These are phyloP conservation scores for Viridothelium virens DNA, from an alignment of 495 filamentous ascomycete genomes.

Conservation along the genomic window DNA sequence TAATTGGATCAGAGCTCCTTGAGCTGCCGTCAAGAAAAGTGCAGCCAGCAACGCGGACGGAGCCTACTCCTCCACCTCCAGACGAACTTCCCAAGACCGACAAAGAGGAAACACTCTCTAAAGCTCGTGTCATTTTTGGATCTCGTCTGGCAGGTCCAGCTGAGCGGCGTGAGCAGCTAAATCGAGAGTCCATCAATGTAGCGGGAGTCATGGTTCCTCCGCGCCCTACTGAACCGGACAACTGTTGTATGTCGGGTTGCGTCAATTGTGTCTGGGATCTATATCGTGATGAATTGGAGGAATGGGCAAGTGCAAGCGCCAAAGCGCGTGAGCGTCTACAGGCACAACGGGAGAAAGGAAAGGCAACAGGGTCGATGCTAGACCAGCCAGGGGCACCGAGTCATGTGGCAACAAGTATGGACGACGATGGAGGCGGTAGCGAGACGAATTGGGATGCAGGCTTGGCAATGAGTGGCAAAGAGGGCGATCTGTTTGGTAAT, in stretches of 20 bases:
- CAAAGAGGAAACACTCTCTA: constrained; percentile 32
- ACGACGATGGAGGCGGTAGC: constrained; percentile 74
- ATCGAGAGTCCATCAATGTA: constrained; percentile 51
- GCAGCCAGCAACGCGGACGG: constrained; percentile 34
- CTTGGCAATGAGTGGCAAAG: constrained; percentile 28
- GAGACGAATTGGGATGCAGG: constrained; percentile 56
- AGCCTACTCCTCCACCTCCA: constrained; percentile 34
- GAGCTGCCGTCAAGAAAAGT: constrained; percentile 16
- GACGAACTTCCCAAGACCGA: constrained; percentile 30
- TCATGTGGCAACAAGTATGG: constrained; percentile 53
- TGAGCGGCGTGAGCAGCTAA: constrained; percentile 52
- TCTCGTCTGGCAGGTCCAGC: constrained; percentile 64
- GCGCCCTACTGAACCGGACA: constrained; percentile 81
- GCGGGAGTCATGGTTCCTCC: constrained; percentile 79
- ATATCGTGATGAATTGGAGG: constrained; percentile 83
- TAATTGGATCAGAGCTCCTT: background rate
- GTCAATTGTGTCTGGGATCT: constrained; percentile 96
- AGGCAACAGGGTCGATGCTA: constrained; percentile 34
- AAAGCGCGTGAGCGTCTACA: constrained; percentile 46
- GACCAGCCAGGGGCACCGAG: constrained; percentile 27
- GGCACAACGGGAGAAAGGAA: constrained; percentile 34
- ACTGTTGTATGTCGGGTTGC: constrained; percentile 98
- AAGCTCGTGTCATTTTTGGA: constrained; percentile 67
- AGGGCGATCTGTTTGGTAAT: constrained; percentile 60
- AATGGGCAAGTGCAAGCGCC: constrained; percentile 58